Conservation (phyloP, 257 asterid genomes). For the Echites panduratus region DNA sequence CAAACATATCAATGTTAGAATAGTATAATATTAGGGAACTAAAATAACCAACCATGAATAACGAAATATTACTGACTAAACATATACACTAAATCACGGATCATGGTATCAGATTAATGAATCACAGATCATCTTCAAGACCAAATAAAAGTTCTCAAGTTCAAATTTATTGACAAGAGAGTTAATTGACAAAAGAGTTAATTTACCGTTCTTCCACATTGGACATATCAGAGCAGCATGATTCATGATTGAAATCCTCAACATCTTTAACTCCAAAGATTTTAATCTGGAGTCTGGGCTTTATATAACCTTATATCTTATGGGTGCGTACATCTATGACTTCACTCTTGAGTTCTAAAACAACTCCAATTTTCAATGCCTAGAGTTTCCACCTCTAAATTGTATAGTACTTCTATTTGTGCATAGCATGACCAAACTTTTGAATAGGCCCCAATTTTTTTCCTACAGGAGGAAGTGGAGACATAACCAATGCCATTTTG, state of each 20-base stretch:
- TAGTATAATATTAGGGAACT: no score
- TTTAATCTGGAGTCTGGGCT: background rate
- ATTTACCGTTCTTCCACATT: background rate
- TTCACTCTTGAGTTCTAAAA: background rate
- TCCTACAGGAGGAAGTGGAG: background rate
- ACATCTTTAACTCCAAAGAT: background rate
- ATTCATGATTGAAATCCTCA: background rate
- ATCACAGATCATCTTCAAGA: no score
- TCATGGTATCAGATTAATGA: no score
- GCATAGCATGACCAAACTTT: background rate
- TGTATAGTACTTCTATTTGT: background rate
- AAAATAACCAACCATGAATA: no score
- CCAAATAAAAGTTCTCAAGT: no score
- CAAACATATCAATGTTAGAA: no score
- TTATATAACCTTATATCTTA: background rate
- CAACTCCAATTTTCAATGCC: background rate
- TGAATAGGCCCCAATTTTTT: background rate
- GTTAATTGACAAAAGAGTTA: no score
- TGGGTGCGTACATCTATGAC: background rate
- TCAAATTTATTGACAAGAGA: no score
- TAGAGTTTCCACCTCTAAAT: background rate
- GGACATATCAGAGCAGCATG: background rate
- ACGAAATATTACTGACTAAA: no score
- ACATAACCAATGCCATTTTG: background rate
- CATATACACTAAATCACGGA: no score